Base-by-base conservation (phyloP, 257 asterid genomes). In the Gentiana macrophylla region DNA sequence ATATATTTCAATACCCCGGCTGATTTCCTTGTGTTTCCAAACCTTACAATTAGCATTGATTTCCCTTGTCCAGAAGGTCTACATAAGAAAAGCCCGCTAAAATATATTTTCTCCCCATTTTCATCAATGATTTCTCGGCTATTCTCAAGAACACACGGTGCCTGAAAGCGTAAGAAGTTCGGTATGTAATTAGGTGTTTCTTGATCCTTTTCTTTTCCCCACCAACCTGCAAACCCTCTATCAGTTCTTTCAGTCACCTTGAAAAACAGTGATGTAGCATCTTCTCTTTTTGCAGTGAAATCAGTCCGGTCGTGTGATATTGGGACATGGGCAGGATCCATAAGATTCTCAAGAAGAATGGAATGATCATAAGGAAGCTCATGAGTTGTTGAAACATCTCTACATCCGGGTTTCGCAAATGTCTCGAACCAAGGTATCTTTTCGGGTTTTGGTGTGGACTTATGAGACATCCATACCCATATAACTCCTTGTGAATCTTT, bases 361-460 rank as follows among this genome's bases (percentile, higher is more conserved):
- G 98, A 90, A 52, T 90, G 98, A 65, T 90, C 98, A 38, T 90
- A 90, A 0, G 98, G 96, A 66, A 90, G 98, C 71, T 86, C 98
- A 0, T 90, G 98, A 70, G 64, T 80, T 12, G 95, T 80, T 3
- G 98, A 86, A 37, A 79, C 51, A 52, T 90, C 96, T 3, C 82
- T 77, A 59, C 77, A 77, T 7, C 89, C 94, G n/a, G 86, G 80
- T 51, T 89, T 72, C 0, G 71, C 77, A 11, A 90, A 82, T 64
- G 79, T 86, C 54, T 84, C 96, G 38, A 90, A 90, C 84, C 86
- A 80, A 13, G 96, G 98, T 37, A 90, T 71, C 60, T 89, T 86
- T 32, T 76, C 77, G 2, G 72, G 71, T 50, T 68, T 78, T 49
- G 95, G 80, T 12, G 89, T 83, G 4, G 84, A 72, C 12, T 74